Conservation (phyloP, 1,284 basidiomycete genomes). For the Sanghuangporus sanghuang region DNA sequence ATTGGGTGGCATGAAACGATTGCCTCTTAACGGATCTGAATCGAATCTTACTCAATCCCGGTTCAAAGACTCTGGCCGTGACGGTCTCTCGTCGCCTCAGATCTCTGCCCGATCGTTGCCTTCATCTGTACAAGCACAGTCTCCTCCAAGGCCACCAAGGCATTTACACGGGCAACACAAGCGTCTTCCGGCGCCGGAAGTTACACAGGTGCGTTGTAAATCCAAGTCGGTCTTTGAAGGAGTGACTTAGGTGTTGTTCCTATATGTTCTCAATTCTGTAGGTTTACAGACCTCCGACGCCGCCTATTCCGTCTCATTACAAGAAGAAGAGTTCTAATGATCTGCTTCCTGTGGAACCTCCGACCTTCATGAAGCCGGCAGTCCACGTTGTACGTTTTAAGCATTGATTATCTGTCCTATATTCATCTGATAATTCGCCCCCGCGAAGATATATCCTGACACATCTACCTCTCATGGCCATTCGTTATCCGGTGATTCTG, state of each 20-base stretch:
- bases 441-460: constrained; percentile 15
- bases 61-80: background rate
- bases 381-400: constrained; percentile 10
- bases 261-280: constrained; percentile 12
- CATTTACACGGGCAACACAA: constrained; percentile 23
- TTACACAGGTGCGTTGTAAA: constrained; percentile 1
- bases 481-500: constrained; percentile 10
- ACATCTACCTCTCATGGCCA: constrained; percentile 15
- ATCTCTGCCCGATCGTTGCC: background rate
- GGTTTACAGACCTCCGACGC: constrained; percentile 32
- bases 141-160: background rate
- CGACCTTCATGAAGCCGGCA: constrained; percentile 9
- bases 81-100: constrained; percentile 3
- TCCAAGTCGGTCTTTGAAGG: constrained; percentile 3
- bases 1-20: background rate
- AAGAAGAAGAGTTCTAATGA: constrained; percentile 21
- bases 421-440: background rate
- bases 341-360: constrained; percentile 15
- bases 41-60: background rate
- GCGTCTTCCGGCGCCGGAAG: constrained; percentile 8
- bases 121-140: background rate
- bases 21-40: background rate
- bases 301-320: constrained; percentile 27
- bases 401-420: background rate
- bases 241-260: background rate